A percentile compares a stretch with the other conserved stretches of the same genome.
Evolutionary conservation across 805 yeast genomes (phyloP).

Genomic region (Candida quercuum): DNA sequence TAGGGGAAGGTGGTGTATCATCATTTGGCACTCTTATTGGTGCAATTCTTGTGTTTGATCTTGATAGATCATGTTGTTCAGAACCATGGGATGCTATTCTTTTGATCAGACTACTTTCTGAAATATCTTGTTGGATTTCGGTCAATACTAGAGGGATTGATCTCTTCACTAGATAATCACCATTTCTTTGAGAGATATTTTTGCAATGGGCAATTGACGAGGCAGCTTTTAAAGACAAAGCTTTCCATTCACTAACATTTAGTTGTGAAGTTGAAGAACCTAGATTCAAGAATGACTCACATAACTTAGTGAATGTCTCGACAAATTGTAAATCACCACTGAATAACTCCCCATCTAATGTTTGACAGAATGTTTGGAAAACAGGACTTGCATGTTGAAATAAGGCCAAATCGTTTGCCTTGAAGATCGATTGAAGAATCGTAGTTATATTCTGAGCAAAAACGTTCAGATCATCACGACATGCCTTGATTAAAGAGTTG

Average conservation of each 20-base stretch:
- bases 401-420: slow-evolving; percentile 55
- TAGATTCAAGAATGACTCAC: slow-evolving; percentile 21
- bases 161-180: slow-evolving; percentile 9
- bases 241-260: slow-evolving; percentile 30
- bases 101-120: slow-evolving; percentile 20
- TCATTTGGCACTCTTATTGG: slow-evolving; percentile 3
- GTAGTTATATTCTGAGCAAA: slow-evolving; percentile 66
- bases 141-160: slow-evolving; percentile 15
- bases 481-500: slow-evolving; percentile 62
- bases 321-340: slow-evolving; percentile 60
- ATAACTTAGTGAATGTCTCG: slow-evolving; percentile 36
- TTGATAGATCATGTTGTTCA: slow-evolving; percentile 18
- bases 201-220: slow-evolving; percentile 28
- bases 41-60: slow-evolving; percentile 15
- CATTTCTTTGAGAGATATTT: slow-evolving; percentile 12
- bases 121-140: slow-evolving; percentile 15
- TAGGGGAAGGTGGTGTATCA: slow-evolving; percentile 6
- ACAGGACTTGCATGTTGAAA: slow-evolving; percentile 47
- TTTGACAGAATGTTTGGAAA: slow-evolving; percentile 40
- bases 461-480: slow-evolving; percentile 79
- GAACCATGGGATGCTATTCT: slow-evolving; percentile 16
- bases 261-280: slow-evolving; percentile 18
- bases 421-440: slow-evolving; percentile 48
- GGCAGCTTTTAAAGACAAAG: slow-evolving; percentile 42
- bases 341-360: slow-evolving; percentile 58